A percentile compares a stretch with the other conserved stretches of the same genome.
These are phyloP conservation scores for Hippophae gyantsensis DNA, from an alignment of 306 rosid species.

Conservation along the genomic window DNA sequence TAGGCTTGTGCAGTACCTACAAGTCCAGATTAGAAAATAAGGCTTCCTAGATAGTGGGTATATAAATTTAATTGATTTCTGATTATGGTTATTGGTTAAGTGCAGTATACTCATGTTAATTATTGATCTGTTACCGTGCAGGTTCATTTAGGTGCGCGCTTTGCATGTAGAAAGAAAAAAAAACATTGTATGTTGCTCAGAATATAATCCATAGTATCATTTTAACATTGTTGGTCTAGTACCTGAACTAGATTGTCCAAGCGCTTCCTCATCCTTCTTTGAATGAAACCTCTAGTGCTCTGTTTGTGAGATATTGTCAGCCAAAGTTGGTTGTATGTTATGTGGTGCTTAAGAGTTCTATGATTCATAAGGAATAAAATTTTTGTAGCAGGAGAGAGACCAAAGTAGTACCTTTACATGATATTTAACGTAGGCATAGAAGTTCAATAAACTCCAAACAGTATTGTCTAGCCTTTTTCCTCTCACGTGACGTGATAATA, in stretches of 20 bases:
- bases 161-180: too few species aligned
- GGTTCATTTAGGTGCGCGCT: too few species aligned
- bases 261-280: constrained; percentile 76
- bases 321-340: constrained; percentile 7
- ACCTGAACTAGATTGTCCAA: constrained; percentile 63
- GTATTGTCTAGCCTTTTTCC: constrained; percentile 68
- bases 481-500: constrained; percentile 48
- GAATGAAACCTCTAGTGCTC: constrained; percentile 75
- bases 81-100: too few species aligned
- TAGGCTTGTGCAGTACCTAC: too few species aligned
- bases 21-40: too few species aligned
- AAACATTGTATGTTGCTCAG: neutral
- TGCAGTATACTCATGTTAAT: too few species aligned
- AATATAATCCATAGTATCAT: neutral
- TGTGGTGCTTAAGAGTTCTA: constrained; percentile 8
- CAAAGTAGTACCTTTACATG: constrained; percentile 60
- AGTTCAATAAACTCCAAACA: constrained; percentile 74
- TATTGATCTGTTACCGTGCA: too few species aligned
- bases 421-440: constrained; percentile 55
- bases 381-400: constrained; percentile 2
- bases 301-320: constrained; percentile 19
- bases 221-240: neutral
- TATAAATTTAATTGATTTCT: too few species aligned
- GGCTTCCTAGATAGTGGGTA: too few species aligned
- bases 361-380: neutral